Conservation (phyloP, 352 stramenopile species). For the Phytopythium sindhum region DNA sequence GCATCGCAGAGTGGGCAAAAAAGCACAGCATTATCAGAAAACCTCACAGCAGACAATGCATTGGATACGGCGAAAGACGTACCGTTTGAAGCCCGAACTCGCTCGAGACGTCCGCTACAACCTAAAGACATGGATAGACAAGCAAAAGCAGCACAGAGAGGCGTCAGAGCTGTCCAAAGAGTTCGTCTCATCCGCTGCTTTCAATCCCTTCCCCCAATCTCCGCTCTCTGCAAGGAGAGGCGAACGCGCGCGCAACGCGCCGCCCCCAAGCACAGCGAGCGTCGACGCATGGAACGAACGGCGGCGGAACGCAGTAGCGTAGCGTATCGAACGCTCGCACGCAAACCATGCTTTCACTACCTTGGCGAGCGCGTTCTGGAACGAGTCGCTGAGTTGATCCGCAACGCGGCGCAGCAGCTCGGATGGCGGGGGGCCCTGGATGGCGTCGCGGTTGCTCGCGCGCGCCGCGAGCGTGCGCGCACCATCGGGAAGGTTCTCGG, state of each 20-base stretch:
- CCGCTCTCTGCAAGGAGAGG: not conserved
- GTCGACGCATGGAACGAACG: not conserved
- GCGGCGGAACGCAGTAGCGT: not conserved
- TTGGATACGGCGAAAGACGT: conserved; percentile 1
- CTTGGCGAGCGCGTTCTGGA: conserved; percentile 23
- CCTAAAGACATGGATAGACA: conserved; percentile 7
- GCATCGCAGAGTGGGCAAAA: not conserved
- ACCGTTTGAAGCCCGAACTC: conserved; percentile 21
- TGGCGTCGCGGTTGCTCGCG: conserved; percentile 1
- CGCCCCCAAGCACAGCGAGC: not conserved
- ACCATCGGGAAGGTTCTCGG: conserved; percentile 10
- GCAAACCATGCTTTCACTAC: conserved; percentile 8
- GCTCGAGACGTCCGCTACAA: conserved; percentile 16
- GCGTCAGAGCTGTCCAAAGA: not conserved
- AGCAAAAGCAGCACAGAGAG: not conserved
- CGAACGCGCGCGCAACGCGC: conserved; percentile 1
- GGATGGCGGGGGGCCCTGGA: conserved; percentile 2
- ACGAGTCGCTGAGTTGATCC: conserved; percentile 16
- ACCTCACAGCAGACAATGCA: not conserved
- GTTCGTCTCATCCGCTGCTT: not conserved
- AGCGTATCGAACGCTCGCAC: not conserved
- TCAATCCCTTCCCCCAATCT: not conserved
- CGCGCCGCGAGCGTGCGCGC: conserved; percentile 3
- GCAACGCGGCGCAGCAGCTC: conserved; percentile 22
- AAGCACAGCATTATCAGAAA: not conserved